Base-by-base conservation (phyloP, 176 grass and related monocot species). In the Zoysia japonica region DNA sequence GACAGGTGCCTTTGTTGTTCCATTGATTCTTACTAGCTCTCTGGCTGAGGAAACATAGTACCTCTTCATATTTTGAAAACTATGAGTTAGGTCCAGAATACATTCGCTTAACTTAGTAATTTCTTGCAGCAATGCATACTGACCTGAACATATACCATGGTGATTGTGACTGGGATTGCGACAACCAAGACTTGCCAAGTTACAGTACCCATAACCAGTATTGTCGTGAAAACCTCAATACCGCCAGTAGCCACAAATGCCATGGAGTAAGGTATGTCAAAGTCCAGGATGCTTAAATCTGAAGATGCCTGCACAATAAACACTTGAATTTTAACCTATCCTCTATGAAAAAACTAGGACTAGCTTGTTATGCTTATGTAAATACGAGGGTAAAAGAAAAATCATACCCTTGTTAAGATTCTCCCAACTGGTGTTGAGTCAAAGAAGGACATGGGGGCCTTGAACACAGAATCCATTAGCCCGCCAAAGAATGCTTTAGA, bases 401-500 rank as follows among this genome's bases (percentile, higher is more conserved):
- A 9, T 9, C 71, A 53, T 90, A 98, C 95, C 88, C 95, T 86
- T 37, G 92, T 94, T 71, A 98, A 80, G 57, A 98, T 98, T 85
- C 95, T 90, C 65, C 95, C 95, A 17, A 98, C 83, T 59, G 95
- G 95, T 12, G 95, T 98, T 28, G 95, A 92, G 70, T 98, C 92
- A 59, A 98, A 98, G 62, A 97, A 97, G n/a, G 83, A 89, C 89
- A 97, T 97, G 13, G 95, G 95, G 50, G 95, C 95, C 70, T 85
- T 92, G 71, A 98, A 87, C 46, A 94, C 85, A 11, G 95, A 98
- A 70, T 98, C 92, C 78, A 89, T 94, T 56, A 98, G 83, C 19
- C 80, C 81, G 3, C 88, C 67, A 46, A 94, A 98, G 71, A 98
- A 97, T 61, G 80, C 82, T 80, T 89, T 98, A 15, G 95, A 98